Percentiles rank a stretch among this genome's conserved stretches.
phyloP scores from a whole-genome alignment of 257 asterid species.

The Nicotiana sylvestris region DNA sequence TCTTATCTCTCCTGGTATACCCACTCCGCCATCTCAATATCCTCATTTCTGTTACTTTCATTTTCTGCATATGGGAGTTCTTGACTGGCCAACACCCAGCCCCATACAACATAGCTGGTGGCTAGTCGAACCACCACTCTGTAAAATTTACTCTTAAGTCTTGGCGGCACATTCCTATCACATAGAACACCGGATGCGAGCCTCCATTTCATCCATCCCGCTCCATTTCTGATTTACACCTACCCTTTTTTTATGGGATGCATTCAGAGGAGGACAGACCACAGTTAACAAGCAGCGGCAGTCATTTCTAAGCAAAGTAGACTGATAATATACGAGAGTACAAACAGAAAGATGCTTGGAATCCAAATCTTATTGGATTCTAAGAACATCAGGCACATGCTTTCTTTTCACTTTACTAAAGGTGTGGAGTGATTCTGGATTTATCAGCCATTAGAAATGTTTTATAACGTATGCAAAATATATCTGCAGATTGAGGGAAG shows the following conservation, averaged over 20 bases:
- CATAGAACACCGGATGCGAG: no score
- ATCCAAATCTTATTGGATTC: not conserved
- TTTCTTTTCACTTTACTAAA: not conserved
- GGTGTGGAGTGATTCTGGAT: not conserved
- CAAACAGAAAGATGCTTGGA: not conserved
- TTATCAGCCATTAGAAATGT: not conserved
- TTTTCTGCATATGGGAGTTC: no score
- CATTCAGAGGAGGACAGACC: not conserved
- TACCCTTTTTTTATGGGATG: not conserved
- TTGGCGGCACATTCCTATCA: no score
- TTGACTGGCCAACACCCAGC: no score
- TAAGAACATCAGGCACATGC: not conserved
- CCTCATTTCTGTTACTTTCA: no score
- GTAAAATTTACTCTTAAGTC: no score
- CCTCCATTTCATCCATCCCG: no score
- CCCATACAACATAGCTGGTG: no score
- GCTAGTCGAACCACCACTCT: no score
- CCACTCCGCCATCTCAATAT: no score
- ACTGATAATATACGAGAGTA: not conserved
- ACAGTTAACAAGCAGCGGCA: not conserved
- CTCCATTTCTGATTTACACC: not conserved
- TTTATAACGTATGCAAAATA: not conserved
- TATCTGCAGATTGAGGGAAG: not conserved
- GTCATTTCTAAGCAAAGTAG: not conserved
- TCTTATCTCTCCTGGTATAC: no score